phyloP scores from a whole-genome alignment of 1,284 basidiomycete species.

The Cyathus olla region DNA sequence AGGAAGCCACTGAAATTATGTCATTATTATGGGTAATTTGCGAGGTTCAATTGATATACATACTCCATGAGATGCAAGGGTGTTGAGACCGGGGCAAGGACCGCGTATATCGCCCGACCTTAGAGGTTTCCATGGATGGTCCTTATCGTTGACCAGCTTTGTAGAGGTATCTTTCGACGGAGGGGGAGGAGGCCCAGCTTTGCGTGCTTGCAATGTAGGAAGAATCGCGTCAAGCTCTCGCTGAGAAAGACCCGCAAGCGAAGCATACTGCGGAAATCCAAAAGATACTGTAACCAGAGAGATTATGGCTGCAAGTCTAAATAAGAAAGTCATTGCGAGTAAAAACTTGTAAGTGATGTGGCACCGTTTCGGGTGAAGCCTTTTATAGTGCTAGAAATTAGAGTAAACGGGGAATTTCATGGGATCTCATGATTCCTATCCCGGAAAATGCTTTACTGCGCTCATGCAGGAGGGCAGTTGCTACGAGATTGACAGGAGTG shows the following conservation, averaged over 20 bases:
- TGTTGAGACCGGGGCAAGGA: slow-evolving; percentile 2
- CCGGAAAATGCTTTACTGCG: too few relatives aligned
- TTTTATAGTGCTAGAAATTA: too few relatives aligned
- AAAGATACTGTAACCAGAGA: not conserved
- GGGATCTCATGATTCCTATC: too few relatives aligned
- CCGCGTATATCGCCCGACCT: not conserved
- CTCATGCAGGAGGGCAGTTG: too few relatives aligned
- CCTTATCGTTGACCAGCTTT: slow-evolving; percentile 1
- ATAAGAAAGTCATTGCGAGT: not conserved
- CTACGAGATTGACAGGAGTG: too few relatives aligned
- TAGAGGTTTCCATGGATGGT: slow-evolving; percentile 1
- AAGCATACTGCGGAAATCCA: not conserved
- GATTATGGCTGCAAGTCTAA: not conserved
- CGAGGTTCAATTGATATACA: too few relatives aligned
- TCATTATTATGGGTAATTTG: not conserved
- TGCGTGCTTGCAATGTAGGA: not conserved
- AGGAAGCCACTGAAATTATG: not conserved
- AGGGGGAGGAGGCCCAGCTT: not conserved
- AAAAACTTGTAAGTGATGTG: too few relatives aligned
- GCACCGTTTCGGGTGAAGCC: too few relatives aligned
- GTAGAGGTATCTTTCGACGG: not conserved
- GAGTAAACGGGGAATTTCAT: too few relatives aligned
- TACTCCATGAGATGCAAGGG: slow-evolving; percentile 4
- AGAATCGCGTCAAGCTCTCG: not conserved
- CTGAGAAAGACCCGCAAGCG: not conserved